These are phyloP conservation scores for Skeletonema potamos DNA, from an alignment of 108 stramenopile genomes.

Conservation along the genomic window DNA sequence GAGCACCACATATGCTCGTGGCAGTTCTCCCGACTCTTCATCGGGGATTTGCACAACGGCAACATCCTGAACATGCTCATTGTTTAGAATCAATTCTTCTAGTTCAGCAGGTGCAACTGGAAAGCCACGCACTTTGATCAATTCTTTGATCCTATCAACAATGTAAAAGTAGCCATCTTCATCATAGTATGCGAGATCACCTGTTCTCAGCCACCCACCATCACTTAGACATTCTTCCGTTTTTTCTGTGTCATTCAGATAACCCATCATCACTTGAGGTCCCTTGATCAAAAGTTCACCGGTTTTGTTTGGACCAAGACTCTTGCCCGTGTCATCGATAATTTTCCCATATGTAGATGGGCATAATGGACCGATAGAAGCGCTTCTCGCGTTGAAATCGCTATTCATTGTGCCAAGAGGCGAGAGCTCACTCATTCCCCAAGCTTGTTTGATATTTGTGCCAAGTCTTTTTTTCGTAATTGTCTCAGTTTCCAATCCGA, in stretches of 20 bases:
- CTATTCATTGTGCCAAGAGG: slow-evolving; percentile 71
- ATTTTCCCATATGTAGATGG: slow-evolving; percentile 76
- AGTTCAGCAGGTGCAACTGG: slow-evolving; percentile 95
- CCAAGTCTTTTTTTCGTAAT: slow-evolving; percentile 65
- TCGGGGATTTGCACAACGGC: slow-evolving; percentile 88
- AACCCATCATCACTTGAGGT: slow-evolving; percentile 80
- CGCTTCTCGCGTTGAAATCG: slow-evolving; percentile 54
- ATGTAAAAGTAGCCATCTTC: slow-evolving; percentile 88
- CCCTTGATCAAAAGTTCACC: slow-evolving; percentile 85
- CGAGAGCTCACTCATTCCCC: slow-evolving; percentile 88
- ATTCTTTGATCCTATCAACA: slow-evolving; percentile 90
- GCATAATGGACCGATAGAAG: slow-evolving; percentile 71
- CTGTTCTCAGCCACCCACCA: slow-evolving; percentile 85
- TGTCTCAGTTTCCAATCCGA: slow-evolving; percentile 69
- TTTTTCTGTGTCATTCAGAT: slow-evolving; percentile 80
- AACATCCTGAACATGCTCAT: slow-evolving; percentile 80
- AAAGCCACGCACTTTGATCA: slow-evolving; percentile 93
- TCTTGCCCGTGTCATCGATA: slow-evolving; percentile 77
- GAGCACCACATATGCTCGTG: slow-evolving; percentile 87
- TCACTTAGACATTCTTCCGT: slow-evolving; percentile 73
- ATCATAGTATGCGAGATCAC: slow-evolving; percentile 87
- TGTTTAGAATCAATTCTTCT: slow-evolving; percentile 82
- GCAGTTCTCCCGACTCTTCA: slow-evolving; percentile 80
- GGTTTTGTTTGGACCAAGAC: slow-evolving; percentile 59
- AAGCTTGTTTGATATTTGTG: slow-evolving; percentile 76